Percentiles rank a stretch among this genome's conserved stretches.
phyloP scores from a whole-genome alignment of 2,329 filamentous ascomycete genomes.

The Parastagonospora avenae region DNA sequence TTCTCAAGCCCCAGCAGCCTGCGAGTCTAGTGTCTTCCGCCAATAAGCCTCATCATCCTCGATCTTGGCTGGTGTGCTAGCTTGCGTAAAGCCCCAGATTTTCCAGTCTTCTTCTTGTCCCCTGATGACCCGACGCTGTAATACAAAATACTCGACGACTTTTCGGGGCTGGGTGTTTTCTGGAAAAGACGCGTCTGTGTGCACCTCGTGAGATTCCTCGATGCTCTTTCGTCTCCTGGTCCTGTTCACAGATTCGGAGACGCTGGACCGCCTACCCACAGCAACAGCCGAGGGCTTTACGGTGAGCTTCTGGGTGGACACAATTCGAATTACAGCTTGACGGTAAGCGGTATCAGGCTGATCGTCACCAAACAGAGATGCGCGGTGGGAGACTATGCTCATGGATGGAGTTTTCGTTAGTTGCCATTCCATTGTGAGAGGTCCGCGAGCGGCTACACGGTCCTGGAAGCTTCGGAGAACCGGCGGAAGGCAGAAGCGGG shows the following conservation, averaged over 20 bases:
- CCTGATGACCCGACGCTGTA: conserved; percentile 58
- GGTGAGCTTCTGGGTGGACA: conserved; percentile 25
- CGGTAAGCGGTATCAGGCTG: conserved; percentile 28
- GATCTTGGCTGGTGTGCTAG: conserved; percentile 48
- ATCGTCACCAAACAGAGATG: conserved; percentile 50
- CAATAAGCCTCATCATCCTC: conserved; percentile 29
- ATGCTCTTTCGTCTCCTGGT: background rate
- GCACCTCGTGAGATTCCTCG: conserved; percentile 11
- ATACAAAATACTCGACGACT: conserved; percentile 68
- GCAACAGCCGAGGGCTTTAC: background rate
- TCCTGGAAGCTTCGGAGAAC: conserved; percentile 59
- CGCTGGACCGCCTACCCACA: too few relatives aligned
- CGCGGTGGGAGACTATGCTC: conserved; percentile 61
- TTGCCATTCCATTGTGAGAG: conserved; percentile 55
- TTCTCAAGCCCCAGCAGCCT: conserved; percentile 7
- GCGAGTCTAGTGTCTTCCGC: conserved; percentile 23
- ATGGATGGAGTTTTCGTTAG: conserved; percentile 43
- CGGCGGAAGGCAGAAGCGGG: conserved; percentile 59
- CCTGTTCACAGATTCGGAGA: too few relatives aligned
- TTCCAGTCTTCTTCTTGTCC: conserved; percentile 61
- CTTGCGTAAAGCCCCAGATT: conserved; percentile 67
- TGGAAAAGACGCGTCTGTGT: background rate
- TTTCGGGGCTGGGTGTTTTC: conserved; percentile 11
- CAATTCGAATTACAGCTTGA: conserved; percentile 34
- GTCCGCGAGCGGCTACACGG: conserved; percentile 59